Evolutionary conservation across 352 stramenopile species (phyloP).

Genomic region (Globisporangium spinosum): DNA sequence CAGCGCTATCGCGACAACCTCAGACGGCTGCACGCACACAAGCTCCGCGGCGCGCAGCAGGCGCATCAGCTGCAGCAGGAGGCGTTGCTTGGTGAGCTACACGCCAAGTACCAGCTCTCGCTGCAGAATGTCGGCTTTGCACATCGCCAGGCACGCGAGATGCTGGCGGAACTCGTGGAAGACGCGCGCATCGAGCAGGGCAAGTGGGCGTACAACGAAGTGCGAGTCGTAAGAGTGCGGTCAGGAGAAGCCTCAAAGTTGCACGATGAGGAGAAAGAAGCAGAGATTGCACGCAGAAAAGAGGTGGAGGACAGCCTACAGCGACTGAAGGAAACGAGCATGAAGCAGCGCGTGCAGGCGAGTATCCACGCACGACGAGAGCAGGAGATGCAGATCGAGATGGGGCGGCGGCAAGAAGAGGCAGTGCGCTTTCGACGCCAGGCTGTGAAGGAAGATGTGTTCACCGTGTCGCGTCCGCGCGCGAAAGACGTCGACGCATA

Average conservation of each 20-base stretch:
- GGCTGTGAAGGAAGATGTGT: conserved; percentile 35
- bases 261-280: conserved; percentile 24
- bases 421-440: conserved; percentile 22
- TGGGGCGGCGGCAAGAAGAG: conserved; percentile 27
- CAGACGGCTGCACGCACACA: conserved; percentile 36
- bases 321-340: conserved; percentile 36
- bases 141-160: conserved; percentile 54
- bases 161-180: conserved; percentile 50
- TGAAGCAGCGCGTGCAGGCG: conserved; percentile 39
- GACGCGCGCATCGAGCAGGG: conserved; percentile 43
- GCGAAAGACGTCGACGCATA: conserved; percentile 48
- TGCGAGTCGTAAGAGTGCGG: conserved; percentile 27
- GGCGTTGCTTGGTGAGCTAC: conserved; percentile 40
- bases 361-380: conserved; percentile 35
- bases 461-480: conserved; percentile 33
- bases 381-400: conserved; percentile 29
- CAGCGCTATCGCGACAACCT: conserved; percentile 69
- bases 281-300: conserved; percentile 24
- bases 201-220: conserved; percentile 54
- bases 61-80: conserved; percentile 32
- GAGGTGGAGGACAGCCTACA: conserved; percentile 46
- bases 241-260: conserved; percentile 31
- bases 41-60: conserved; percentile 26
- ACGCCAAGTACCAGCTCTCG: conserved; percentile 51
- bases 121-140: conserved; percentile 58